Evolutionary conservation across 305 asterid genomes (phyloP).

Genomic region (Rubia tinctorum): DNA sequence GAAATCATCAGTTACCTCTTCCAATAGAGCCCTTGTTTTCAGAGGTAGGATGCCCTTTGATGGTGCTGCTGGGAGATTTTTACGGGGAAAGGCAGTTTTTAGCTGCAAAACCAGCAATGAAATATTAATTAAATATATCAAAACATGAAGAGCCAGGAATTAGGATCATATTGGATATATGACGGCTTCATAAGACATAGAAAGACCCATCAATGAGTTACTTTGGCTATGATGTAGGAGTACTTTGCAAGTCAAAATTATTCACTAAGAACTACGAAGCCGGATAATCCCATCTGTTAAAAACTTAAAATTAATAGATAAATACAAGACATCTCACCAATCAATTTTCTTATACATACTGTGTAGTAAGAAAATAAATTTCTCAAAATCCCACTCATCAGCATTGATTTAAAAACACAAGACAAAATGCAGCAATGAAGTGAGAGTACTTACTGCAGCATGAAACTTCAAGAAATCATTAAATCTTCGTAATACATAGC

Average conservation of each 20-base stretch:
- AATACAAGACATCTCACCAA: neutral
- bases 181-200: neutral
- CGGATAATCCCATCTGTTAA: neutral
- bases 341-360: neutral
- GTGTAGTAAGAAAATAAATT: neutral
- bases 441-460: constrained; percentile 68
- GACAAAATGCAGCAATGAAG: constrained; percentile 14
- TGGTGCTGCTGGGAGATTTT: constrained; percentile 78
- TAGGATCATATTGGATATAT: too few relatives aligned
- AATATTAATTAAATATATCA: neutral
- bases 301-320: neutral
- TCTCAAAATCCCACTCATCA: neutral
- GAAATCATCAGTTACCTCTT: constrained; percentile 54
- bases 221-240: neutral
- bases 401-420: constrained; percentile 11
- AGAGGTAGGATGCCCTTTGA: constrained; percentile 82
- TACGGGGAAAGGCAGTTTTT: constrained; percentile 69
- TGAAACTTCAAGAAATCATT: constrained; percentile 89
- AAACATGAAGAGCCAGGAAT: neutral
- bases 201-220: neutral
- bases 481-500: constrained; percentile 87
- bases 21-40: constrained; percentile 86
- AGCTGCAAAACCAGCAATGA: constrained; percentile 45
- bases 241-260: neutral
- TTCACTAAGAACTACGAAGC: neutral